Percentiles rank a stretch among this genome's conserved stretches.
phyloP scores from a whole-genome alignment of 1,139 yeast species.

The Pichia sp. region DNA sequence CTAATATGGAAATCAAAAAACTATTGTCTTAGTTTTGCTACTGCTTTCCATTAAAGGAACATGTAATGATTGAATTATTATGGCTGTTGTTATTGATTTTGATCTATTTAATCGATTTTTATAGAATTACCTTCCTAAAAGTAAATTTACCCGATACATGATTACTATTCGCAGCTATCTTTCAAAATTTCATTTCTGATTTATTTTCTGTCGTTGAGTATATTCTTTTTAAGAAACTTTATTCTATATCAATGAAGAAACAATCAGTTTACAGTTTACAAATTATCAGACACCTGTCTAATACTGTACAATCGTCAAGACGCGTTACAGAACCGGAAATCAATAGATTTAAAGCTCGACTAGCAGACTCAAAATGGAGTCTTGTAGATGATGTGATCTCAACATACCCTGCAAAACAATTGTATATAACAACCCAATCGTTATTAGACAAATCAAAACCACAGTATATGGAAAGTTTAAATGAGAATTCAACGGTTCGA shows the following conservation, averaged over 20 bases:
- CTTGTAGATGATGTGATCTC: constrained; percentile 26
- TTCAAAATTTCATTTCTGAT: no score
- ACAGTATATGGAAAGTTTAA: constrained; percentile 16
- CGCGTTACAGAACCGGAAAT: constrained; percentile 7
- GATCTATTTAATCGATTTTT: no score
- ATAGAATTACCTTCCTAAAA: no score
- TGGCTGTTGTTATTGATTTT: no score
- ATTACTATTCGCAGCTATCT: no score
- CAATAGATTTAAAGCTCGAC: constrained; percentile 8
- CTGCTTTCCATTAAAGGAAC: no score
- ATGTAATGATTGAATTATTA: no score
- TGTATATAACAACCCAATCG: constrained; percentile 26
- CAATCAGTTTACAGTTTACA: no score
- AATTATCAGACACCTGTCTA: neutral
- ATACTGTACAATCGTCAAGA: neutral
- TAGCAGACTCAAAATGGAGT: constrained; percentile 20
- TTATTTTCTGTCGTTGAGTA: no score
- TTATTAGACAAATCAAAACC: constrained; percentile 12
- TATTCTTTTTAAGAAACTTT: no score
- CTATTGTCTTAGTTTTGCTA: constrained; percentile 8
- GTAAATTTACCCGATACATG: no score
- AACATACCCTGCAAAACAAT: constrained; percentile 22
- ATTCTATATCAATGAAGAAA: no score
- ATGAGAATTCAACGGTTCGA: neutral
- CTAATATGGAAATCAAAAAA: constrained; percentile 20